Conservation (phyloP, 1,284 basidiomycete genomes). For the Pyrrhoderma lamaoense region DNA sequence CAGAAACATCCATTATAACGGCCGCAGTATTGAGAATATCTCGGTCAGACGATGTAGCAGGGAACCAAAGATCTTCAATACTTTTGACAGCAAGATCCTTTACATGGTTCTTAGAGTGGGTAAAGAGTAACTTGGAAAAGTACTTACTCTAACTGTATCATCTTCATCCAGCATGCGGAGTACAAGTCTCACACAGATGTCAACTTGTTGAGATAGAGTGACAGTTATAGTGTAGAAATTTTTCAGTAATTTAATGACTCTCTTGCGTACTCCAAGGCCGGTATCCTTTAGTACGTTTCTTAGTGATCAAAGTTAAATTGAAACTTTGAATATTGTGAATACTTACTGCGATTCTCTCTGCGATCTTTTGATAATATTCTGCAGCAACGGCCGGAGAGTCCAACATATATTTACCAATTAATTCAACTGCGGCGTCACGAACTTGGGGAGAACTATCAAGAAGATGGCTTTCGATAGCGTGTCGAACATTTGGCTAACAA, state of each 20-base stretch:
- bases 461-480: slow-evolving; percentile 83
- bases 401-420: slow-evolving; percentile 93
- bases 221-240: slow-evolving; percentile 67
- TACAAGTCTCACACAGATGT: slow-evolving; percentile 81
- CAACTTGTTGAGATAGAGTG: slow-evolving; percentile 55
- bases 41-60: slow-evolving; percentile 24
- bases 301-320: slow-evolving; percentile 3
- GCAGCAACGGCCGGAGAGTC: slow-evolving; percentile 78
- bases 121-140: slow-evolving; percentile 5
- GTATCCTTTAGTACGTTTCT: slow-evolving; percentile 56
- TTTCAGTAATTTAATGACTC: slow-evolving; percentile 90
- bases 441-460: slow-evolving; percentile 88
- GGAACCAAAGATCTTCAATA: slow-evolving; percentile 87
- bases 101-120: neutral
- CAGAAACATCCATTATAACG: slow-evolving; percentile 80
- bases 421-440: slow-evolving; percentile 90
- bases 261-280: slow-evolving; percentile 86
- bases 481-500: slow-evolving; percentile 60
- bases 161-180: slow-evolving; percentile 88
- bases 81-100: slow-evolving; percentile 82
- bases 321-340: neutral
- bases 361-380: slow-evolving; percentile 81
- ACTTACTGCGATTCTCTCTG: slow-evolving; percentile 79
- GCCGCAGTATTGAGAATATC: slow-evolving; percentile 54
- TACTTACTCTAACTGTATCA: slow-evolving; percentile 66